phyloP scores from a whole-genome alignment of 441 rosid genomes.

The Populus hybrid region DNA sequence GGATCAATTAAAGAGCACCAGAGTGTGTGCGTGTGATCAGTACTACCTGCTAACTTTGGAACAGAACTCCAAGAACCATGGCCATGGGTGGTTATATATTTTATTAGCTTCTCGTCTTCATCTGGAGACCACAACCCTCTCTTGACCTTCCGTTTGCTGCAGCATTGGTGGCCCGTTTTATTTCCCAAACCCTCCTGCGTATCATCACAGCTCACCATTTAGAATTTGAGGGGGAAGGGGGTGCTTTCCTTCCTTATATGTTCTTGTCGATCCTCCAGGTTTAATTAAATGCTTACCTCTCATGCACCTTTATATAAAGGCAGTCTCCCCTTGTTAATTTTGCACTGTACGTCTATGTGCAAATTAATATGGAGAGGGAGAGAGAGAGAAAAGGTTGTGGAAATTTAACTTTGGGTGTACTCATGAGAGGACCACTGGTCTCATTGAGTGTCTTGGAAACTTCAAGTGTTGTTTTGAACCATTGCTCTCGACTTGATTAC shows the following conservation, averaged over 20 bases:
- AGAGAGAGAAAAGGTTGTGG: neutral
- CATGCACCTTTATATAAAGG: neutral
- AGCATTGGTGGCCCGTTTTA: conserved; percentile 51
- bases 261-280: neutral
- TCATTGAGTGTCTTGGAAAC: conserved; percentile 32
- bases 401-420: conserved; percentile 16
- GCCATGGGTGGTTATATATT: conserved; percentile 38
- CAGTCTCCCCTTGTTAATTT: neutral
- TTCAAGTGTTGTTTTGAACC: conserved; percentile 28
- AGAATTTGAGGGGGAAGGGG: neutral
- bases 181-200: neutral
- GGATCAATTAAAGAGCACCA: neutral
- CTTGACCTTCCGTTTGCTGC: conserved; percentile 59
- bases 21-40: neutral
- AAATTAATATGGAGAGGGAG: conserved; percentile 12
- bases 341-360: neutral
- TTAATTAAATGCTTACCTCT: neutral
- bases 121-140: conserved; percentile 53
- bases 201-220: neutral
- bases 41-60: conserved; percentile 47
- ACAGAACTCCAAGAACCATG: conserved; percentile 61
- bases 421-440: conserved; percentile 33
- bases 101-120: conserved; percentile 20
- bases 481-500: conserved; percentile 18
- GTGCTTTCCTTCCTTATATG: neutral